Percentiles rank a stretch among this genome's conserved stretches.
Conservation (phyloP, 306 rosid genomes). For the Glycine soja region DNA sequence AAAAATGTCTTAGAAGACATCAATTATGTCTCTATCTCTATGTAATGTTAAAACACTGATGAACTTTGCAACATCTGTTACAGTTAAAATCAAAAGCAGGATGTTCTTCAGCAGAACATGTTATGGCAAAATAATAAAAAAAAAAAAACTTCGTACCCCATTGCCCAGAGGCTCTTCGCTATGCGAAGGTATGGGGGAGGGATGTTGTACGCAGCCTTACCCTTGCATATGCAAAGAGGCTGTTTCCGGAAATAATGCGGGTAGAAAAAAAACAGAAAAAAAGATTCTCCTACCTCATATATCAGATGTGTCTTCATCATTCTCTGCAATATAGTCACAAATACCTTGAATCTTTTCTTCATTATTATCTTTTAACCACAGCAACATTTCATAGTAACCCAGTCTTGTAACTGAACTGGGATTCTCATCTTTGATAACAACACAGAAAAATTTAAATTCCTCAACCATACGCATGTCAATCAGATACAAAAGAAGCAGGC, state of each 20-base stretch:
- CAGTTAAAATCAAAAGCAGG: constrained; percentile 35
- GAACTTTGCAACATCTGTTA: constrained; percentile 21
- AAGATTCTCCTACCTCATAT: constrained; percentile 63
- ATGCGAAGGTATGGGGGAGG: too few species aligned
- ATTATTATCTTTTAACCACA: constrained; percentile 68
- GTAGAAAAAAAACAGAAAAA: neutral
- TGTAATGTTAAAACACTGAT: constrained; percentile 31
- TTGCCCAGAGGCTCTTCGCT: too few species aligned
- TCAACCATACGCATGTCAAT: constrained; percentile 73
- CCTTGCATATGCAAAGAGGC: too few species aligned
- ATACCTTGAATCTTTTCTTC: constrained; percentile 73
- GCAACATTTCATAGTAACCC: constrained; percentile 86
- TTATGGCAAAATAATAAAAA: constrained; percentile 16
- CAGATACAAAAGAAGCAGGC: constrained; percentile 68
- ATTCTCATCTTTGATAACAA: constrained; percentile 59
- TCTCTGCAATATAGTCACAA: constrained; percentile 56
- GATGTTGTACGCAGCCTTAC: too few species aligned
- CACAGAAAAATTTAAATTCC: constrained; percentile 69
- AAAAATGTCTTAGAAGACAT: constrained; percentile 39
- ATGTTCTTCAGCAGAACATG: constrained; percentile 38
- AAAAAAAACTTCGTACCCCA: too few species aligned
- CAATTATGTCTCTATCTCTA: constrained; percentile 32
- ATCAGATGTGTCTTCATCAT: constrained; percentile 49
- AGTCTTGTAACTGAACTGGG: constrained; percentile 60
- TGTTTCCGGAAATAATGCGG: too few species aligned